A percentile compares a stretch with the other conserved stretches of the same genome.
phyloP scores from a whole-genome alignment of 129 eudicot species.

The Flaveria trinervia region DNA sequence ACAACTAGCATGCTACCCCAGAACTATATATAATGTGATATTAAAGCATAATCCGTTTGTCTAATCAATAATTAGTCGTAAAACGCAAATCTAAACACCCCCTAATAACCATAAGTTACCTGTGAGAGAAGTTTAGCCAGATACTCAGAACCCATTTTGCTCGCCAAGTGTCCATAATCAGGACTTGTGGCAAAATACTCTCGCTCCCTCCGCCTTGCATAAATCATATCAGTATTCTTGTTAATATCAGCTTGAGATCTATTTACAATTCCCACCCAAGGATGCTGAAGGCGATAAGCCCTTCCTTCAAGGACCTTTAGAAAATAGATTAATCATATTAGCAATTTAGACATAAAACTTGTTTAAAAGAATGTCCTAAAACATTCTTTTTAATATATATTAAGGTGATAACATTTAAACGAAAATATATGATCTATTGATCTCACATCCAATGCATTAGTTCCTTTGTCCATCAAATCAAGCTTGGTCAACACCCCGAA shows the following conservation, averaged over 20 bases:
- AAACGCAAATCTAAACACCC: conserved; percentile 3
- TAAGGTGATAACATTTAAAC: neutral
- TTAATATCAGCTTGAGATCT: conserved; percentile 73
- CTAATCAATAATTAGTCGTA: conserved; percentile 1
- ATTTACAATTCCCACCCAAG: conserved; percentile 75
- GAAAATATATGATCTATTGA: conserved; percentile 4
- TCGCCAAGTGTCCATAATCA: conserved; percentile 52
- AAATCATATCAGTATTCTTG: conserved; percentile 51
- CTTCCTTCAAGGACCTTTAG: conserved; percentile 69
- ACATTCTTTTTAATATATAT: neutral
- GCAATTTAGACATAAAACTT: neutral
- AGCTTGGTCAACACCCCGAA: conserved; percentile 74
- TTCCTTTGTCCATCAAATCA: conserved; percentile 77
- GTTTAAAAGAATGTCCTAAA: neutral
- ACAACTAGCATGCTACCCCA: neutral
- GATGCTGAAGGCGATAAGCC: conserved; percentile 66
- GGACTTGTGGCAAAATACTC: conserved; percentile 67
- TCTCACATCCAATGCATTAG: conserved; percentile 65
- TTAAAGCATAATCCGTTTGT: neutral
- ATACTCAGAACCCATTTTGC: conserved; percentile 69
- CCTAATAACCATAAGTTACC: conserved; percentile 29
- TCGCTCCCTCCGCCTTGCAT: conserved; percentile 55
- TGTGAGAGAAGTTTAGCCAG: conserved; percentile 62
- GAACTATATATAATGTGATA: conserved; percentile 13
- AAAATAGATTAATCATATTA: conserved; percentile 15